Base-by-base conservation (phyloP, 768 basidiomycete genomes). In the Punctularia strigosozonata region DNA sequence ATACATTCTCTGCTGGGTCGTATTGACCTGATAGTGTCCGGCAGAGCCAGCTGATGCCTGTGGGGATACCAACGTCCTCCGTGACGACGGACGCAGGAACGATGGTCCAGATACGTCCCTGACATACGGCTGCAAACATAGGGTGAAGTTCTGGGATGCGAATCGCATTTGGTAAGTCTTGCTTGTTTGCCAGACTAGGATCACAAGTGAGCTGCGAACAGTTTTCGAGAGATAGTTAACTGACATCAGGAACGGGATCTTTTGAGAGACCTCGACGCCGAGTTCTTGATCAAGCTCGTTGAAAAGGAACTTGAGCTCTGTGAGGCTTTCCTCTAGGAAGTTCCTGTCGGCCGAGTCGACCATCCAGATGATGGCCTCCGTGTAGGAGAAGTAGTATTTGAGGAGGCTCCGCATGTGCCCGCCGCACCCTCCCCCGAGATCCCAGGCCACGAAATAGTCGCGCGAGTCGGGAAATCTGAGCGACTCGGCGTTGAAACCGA, bases 281-380 rank as follows among this genome's bases (percentile, higher is more conserved):
- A 30, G 15, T 30, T 30, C 28, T 30, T 30, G 28, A 30, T 10
- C 10, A 30, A 30, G 15, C n/a, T n/a, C n/a, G 15, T 30, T 10
- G 10, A 75, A 44, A 50, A 72, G 57, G 32, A 59, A 47, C 36
- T 60, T 47, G 10, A 82, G 58, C 36, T 63, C 61, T 36, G 74
- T 66, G 4, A 68, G 62, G 28, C 71, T 75, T 52, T 77, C 75
- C 1, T 55, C 39, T 15, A 80, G 56, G 31, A 66, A 59, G 25
- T 69, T 64, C 36, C 62, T 54, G 46, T 75, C 70, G 40, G 61
- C 62, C 26, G 69, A 69, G 51, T 81, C 76, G 22, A 81, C 71
- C n/a, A 77, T 59, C 66, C 75, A 80, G 46, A 81, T 68, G 50
- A 80, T 57, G 24, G 73, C 77, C 47, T 77, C 69, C 12, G 65